A percentile compares a stretch with the other conserved stretches of the same genome.
Conservation (phyloP, 2,329 filamentous ascomycete species). For the Graphium sp. region DNA sequence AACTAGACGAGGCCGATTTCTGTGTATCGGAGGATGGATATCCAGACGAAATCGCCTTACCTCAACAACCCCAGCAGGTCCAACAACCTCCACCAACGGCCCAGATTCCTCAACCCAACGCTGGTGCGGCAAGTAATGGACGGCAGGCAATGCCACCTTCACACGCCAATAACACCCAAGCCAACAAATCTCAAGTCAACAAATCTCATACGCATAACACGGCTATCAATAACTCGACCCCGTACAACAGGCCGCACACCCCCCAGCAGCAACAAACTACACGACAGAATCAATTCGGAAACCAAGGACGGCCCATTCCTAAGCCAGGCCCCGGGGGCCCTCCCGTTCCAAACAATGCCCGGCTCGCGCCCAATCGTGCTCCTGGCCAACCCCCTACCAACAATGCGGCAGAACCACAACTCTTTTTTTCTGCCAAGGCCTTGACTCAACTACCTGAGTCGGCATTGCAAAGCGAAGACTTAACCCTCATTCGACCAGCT, state of each 20-base stretch:
- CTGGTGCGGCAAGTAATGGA: background rate
- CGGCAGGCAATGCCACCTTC: background rate
- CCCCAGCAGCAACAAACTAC: too few relatives aligned
- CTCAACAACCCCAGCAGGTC: too few relatives aligned
- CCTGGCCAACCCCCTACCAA: slow-evolving; percentile 9
- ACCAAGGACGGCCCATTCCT: too few relatives aligned
- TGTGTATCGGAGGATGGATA: slow-evolving; percentile 51
- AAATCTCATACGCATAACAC: slow-evolving; percentile 6
- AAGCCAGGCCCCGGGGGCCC: too few relatives aligned
- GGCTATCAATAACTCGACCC: too few relatives aligned
- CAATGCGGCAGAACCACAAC: slow-evolving; percentile 23
- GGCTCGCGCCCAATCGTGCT: too few relatives aligned
- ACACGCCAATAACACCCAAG: slow-evolving; percentile 1
- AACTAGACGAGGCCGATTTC: slow-evolving; percentile 66
- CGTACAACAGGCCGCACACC: too few relatives aligned
- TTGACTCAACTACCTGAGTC: slow-evolving; percentile 36
- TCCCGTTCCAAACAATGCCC: too few relatives aligned
- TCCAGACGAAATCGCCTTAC: slow-evolving; percentile 58
- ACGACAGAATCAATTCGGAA: too few relatives aligned
- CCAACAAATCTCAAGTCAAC: slow-evolving; percentile 7
- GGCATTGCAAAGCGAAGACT: slow-evolving; percentile 19
- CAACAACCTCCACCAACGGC: too few relatives aligned
- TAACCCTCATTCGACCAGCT: slow-evolving; percentile 13
- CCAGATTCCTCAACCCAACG: too few relatives aligned
- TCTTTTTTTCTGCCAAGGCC: slow-evolving; percentile 57